phyloP scores from a whole-genome alignment of 169 alveolate genomes.

The Plasmodium gonderi region DNA sequence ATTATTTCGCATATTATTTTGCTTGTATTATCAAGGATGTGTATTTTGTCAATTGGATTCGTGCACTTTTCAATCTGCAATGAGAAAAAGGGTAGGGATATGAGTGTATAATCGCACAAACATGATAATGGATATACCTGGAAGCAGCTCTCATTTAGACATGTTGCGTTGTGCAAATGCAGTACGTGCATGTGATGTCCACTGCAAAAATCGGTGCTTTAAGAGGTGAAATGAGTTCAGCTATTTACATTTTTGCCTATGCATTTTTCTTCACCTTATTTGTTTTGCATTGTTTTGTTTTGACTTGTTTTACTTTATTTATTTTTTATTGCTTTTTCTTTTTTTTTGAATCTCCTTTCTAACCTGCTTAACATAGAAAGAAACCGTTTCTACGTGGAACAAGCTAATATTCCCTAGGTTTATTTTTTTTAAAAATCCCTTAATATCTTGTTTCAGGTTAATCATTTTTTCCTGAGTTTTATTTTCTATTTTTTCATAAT shows the following conservation, averaged over 20 bases:
- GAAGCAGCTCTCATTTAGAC: too few species aligned
- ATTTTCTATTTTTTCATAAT: conserved; percentile 63
- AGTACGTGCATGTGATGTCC: neutral
- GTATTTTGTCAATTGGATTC: conserved; percentile 61
- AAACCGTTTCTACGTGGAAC: conserved; percentile 32
- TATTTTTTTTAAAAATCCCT: conserved; percentile 23
- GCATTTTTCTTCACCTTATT: too few species aligned
- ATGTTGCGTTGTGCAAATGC: neutral
- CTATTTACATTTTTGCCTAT: too few species aligned
- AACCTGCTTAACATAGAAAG: conserved; percentile 67
- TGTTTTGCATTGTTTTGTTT: neutral
- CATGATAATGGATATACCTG: neutral
- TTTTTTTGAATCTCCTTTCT: too few species aligned
- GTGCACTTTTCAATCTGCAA: conserved; percentile 64
- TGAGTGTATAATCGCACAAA: neutral
- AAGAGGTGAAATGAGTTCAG: neutral
- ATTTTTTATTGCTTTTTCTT: neutral
- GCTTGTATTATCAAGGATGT: conserved; percentile 59
- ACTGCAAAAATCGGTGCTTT: neutral
- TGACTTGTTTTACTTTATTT: neutral
- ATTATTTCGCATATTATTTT: conserved; percentile 70
- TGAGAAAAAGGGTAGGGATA: neutral
- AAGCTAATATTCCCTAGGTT: conserved; percentile 24
- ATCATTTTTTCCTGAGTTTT: conserved; percentile 57
- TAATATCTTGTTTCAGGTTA: conserved; percentile 39